Evolutionary conservation across 2,329 filamentous ascomycete genomes (phyloP).

Genomic region (Fusarium sarcochroum): DNA sequence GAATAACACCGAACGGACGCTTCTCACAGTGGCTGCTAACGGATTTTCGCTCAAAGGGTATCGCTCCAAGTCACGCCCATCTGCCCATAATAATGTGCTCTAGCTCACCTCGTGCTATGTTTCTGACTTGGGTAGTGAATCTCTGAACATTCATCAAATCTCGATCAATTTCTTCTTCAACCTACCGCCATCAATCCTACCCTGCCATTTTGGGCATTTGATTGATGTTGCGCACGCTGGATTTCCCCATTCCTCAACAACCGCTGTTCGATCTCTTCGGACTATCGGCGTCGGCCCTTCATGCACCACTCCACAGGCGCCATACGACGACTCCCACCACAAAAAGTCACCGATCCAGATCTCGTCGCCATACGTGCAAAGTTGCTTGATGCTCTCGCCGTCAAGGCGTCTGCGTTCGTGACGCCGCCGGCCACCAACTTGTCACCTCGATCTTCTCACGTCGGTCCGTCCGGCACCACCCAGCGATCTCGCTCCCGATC

Average conservation of each 20-base stretch:
- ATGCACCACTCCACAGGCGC: conserved; percentile 22
- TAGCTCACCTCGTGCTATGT: conserved; percentile 32
- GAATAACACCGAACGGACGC: conserved; percentile 16
- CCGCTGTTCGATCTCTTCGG: conserved; percentile 8
- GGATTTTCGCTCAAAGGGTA: conserved; percentile 24
- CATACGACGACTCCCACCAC: conserved; percentile 22
- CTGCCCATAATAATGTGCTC: conserved; percentile 39
- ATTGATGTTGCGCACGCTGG: conserved; percentile 26
- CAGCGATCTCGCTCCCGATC: conserved; percentile 17
- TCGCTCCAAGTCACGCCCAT: conserved; percentile 26
- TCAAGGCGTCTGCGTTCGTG: conserved; percentile 34
- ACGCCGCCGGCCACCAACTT: conserved; percentile 38
- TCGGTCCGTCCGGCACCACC: conserved; percentile 6
- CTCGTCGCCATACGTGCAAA: conserved; percentile 32
- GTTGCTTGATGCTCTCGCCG: conserved; percentile 28
- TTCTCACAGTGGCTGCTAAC: conserved; percentile 22
- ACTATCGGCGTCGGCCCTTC: conserved; percentile 29
- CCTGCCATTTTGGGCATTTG: conserved; percentile 23
- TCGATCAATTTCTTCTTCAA: neutral
- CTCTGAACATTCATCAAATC: conserved; percentile 20
- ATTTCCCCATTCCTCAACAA: neutral
- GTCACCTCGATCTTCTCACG: conserved; percentile 27
- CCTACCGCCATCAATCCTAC: neutral
- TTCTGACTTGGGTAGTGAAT: conserved; percentile 25
- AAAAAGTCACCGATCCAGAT: conserved; percentile 36